Conservation (phyloP, 371 early-diverging fungal species). For the Nematocida parisii region DNA sequence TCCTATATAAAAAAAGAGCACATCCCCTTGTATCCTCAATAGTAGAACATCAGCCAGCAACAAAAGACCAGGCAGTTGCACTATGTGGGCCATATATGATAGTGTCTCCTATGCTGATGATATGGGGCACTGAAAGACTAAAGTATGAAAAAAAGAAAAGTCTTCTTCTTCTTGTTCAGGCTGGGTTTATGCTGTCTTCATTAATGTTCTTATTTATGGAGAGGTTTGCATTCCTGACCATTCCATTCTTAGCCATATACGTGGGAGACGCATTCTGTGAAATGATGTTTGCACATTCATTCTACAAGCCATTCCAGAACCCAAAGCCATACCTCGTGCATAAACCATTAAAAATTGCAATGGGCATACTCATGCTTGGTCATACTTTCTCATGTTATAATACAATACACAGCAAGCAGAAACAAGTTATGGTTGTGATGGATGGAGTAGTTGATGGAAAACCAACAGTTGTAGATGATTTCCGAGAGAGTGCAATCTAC, state of each 20-base stretch:
- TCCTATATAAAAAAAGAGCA: constrained; percentile 31
- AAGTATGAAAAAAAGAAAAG: background rate
- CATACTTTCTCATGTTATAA: background rate
- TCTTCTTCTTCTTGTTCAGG: background rate
- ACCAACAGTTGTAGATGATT: constrained; percentile 90
- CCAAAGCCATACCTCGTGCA: background rate
- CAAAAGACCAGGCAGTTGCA: background rate
- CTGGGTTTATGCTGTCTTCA: constrained; percentile 14
- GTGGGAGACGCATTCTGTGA: constrained; percentile 58
- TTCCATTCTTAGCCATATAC: constrained; percentile 32
- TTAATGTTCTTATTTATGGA: constrained; percentile 40
- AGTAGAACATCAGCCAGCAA: constrained; percentile 34
- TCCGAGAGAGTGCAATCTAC: constrained; percentile 98
- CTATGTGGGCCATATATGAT: constrained; percentile 7
- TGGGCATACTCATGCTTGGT: constrained; percentile 74
- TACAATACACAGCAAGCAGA: background rate
- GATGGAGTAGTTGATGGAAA: constrained; percentile 79
- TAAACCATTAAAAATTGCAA: constrained; percentile 53
- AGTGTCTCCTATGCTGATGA: background rate
- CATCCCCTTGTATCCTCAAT: constrained; percentile 46
- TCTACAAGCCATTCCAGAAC: background rate
- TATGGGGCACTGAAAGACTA: background rate
- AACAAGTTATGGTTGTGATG: constrained; percentile 82
- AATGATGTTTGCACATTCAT: constrained; percentile 72
- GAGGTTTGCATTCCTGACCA: constrained; percentile 39